phyloP scores from a whole-genome alignment of 1,284 basidiomycete species.

The Leccinum griseonigrum region DNA sequence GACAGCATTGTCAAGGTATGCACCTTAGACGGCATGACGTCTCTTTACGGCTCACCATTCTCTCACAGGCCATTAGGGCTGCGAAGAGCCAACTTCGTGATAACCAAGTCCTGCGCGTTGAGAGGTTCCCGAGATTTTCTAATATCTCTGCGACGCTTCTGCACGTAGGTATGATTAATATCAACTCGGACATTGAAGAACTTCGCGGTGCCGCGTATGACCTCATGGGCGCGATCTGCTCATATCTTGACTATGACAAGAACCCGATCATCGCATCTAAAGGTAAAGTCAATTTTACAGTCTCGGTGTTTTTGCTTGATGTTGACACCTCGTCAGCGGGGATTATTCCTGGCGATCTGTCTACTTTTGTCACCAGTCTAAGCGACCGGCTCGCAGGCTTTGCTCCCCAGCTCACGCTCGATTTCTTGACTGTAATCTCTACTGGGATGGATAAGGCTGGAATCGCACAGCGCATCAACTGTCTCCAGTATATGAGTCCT shows the following conservation, averaged over 20 bases:
- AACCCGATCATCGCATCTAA: conserved; percentile 63
- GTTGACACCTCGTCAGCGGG: conserved; percentile 46
- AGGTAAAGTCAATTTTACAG: conserved; percentile 43
- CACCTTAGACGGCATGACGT: background rate
- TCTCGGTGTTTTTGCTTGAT: conserved; percentile 2
- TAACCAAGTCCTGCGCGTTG: conserved; percentile 52
- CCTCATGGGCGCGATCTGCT: conserved; percentile 74
- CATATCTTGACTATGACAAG: conserved; percentile 75
- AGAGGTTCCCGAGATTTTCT: conserved; percentile 73
- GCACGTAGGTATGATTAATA: conserved; percentile 77
- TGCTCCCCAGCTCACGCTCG: conserved; percentile 78
- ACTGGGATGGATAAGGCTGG: conserved; percentile 57
- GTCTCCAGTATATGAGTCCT: conserved; percentile 78
- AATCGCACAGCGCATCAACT: conserved; percentile 60
- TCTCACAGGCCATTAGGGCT: conserved; percentile 55
- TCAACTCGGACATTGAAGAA: conserved; percentile 70
- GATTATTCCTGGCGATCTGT: conserved; percentile 71
- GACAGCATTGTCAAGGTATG: conserved; percentile 75
- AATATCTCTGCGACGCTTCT: conserved; percentile 83
- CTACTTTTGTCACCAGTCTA: conserved; percentile 60
- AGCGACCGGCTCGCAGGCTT: conserved; percentile 73
- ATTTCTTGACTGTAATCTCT: conserved; percentile 83
- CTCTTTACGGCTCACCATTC: background rate
- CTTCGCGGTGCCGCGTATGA: conserved; percentile 78
- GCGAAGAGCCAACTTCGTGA: conserved; percentile 69